phyloP scores from a whole-genome alignment of 1,139 yeast genomes.

The Yamadazyma epiphylla region DNA sequence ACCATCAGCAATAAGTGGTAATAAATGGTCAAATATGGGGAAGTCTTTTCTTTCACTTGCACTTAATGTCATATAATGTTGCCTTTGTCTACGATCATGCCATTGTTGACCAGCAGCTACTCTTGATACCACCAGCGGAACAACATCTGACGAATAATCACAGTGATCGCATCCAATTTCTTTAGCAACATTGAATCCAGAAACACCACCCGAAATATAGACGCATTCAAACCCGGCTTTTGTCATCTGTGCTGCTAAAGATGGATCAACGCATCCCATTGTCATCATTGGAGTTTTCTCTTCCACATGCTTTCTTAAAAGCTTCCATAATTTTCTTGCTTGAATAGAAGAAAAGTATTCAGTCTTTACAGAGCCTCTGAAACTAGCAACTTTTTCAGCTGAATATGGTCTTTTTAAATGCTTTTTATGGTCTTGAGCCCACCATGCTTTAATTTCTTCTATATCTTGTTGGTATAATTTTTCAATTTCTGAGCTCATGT shows the following conservation, averaged over 20 bases:
- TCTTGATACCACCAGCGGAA: slow-evolving; percentile 61
- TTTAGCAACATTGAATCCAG: slow-evolving; percentile 17
- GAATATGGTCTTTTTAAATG: slow-evolving; percentile 50
- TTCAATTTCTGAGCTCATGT: slow-evolving; percentile 5
- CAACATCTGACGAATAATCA: slow-evolving; percentile 47
- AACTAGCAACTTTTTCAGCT: slow-evolving; percentile 50
- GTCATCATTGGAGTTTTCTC: slow-evolving; percentile 51
- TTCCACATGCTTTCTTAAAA: slow-evolving; percentile 37
- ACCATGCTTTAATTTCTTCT: slow-evolving; percentile 32
- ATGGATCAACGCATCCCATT: slow-evolving; percentile 61
- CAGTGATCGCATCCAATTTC: slow-evolving; percentile 16
- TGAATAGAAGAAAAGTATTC: slow-evolving; percentile 52
- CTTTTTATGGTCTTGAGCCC: slow-evolving; percentile 46
- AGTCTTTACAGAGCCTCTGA: slow-evolving; percentile 47
- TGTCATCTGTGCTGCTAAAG: slow-evolving; percentile 52
- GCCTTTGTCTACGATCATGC: slow-evolving; percentile 53
- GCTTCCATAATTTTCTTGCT: slow-evolving; percentile 47
- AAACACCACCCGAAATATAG: slow-evolving; percentile 64
- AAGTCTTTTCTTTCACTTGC: slow-evolving; percentile 19
- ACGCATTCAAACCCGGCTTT: slow-evolving; percentile 46
- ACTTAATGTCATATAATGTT: slow-evolving; percentile 33
- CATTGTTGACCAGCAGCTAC: slow-evolving; percentile 55
- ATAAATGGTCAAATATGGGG: slow-evolving; percentile 45
- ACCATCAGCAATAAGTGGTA: slow-evolving; percentile 65
- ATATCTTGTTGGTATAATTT: slow-evolving; percentile 8